Percentiles rank a stretch among this genome's conserved stretches.
Evolutionary conservation across 108 stramenopile genomes (phyloP).

Genomic region (Pseudonitzschia multiseries): DNA sequence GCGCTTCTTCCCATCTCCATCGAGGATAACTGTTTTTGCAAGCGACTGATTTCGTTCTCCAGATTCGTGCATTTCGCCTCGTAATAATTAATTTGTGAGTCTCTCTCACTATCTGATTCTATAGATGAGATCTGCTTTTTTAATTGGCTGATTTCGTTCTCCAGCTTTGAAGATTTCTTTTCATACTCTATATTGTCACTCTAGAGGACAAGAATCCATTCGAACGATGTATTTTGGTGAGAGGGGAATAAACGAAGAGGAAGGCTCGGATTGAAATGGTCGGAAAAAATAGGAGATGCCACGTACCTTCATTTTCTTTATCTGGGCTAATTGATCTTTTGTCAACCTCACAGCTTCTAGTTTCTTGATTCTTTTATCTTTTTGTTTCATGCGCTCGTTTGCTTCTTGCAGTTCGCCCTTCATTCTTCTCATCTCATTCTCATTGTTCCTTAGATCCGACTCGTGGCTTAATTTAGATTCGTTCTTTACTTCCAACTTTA

Average conservation of each 20-base stretch:
- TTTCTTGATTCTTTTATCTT: conserved; percentile 79
- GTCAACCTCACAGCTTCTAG: conserved; percentile 74
- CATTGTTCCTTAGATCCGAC: not conserved
- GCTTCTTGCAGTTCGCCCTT: conserved; percentile 47
- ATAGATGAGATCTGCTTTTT: conserved; percentile 5
- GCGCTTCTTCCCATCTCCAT: conserved; percentile 24
- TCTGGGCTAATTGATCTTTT: conserved; percentile 62
- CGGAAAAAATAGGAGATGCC: not conserved
- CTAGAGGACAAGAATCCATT: conserved; percentile 34
- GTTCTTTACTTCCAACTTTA: conserved; percentile 35
- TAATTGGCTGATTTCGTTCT: conserved; percentile 24
- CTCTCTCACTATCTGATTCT: conserved; percentile 23
- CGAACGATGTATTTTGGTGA: not conserved
- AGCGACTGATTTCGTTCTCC: conserved; percentile 23
- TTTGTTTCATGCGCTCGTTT: conserved; percentile 39
- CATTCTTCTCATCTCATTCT: not conserved
- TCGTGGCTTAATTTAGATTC: not conserved
- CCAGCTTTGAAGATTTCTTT: conserved; percentile 27
- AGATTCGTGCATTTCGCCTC: conserved; percentile 34
- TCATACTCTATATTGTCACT: conserved; percentile 56
- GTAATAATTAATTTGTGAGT: conserved; percentile 36
- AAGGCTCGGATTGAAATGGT: not conserved
- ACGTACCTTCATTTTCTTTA: conserved; percentile 79
- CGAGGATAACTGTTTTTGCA: conserved; percentile 11
- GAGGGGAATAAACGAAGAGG: not conserved